These are phyloP conservation scores for Pulveroboletus sp. DNA, from an alignment of 768 basidiomycete genomes.

Conservation along the genomic window DNA sequence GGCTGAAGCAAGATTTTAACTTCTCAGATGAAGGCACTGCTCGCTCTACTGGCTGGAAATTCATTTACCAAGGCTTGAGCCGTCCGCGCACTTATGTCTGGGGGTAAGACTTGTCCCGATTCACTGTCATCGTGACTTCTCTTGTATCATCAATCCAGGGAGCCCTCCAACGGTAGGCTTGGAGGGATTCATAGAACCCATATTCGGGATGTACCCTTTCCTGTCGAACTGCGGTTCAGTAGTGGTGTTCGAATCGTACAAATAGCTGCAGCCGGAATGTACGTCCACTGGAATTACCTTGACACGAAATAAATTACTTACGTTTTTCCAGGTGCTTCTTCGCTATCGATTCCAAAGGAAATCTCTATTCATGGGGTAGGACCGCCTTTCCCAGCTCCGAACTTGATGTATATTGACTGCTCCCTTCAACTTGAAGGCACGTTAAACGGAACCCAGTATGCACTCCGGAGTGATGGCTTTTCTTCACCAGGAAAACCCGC, in stretches of 20 bases:
- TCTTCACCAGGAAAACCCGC: constrained; percentile 50
- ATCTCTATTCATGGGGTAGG: constrained; percentile 79
- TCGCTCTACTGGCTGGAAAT: constrained; percentile 72
- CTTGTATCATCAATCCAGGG: constrained; percentile 37
- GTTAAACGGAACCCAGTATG: constrained; percentile 44
- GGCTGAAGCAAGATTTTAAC: constrained; percentile 68
- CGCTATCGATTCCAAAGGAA: constrained; percentile 72
- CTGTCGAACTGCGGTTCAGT: constrained; percentile 52
- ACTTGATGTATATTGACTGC: constrained; percentile 3
- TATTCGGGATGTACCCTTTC: constrained; percentile 52
- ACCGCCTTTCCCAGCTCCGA: neutral
- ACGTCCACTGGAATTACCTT: constrained; percentile 23
- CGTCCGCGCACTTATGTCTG: constrained; percentile 50
- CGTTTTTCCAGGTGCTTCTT: constrained; percentile 70
- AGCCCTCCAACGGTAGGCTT: constrained; percentile 57
- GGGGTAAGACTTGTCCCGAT: constrained; percentile 46
- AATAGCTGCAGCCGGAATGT: constrained; percentile 83
- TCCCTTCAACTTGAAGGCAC: constrained; percentile 48
- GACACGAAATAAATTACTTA: constrained; percentile 1
- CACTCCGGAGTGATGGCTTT: constrained; percentile 51
- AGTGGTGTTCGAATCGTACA: constrained; percentile 62
- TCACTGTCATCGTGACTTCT: neutral
- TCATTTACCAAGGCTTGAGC: constrained; percentile 68
- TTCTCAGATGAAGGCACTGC: constrained; percentile 71
- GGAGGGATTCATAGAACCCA: constrained; percentile 44